A percentile compares a stretch with the other conserved stretches of the same genome.
Evolutionary conservation across 2,329 filamentous ascomycete species (phyloP).

Genomic region (Aspergillus sp.): DNA sequence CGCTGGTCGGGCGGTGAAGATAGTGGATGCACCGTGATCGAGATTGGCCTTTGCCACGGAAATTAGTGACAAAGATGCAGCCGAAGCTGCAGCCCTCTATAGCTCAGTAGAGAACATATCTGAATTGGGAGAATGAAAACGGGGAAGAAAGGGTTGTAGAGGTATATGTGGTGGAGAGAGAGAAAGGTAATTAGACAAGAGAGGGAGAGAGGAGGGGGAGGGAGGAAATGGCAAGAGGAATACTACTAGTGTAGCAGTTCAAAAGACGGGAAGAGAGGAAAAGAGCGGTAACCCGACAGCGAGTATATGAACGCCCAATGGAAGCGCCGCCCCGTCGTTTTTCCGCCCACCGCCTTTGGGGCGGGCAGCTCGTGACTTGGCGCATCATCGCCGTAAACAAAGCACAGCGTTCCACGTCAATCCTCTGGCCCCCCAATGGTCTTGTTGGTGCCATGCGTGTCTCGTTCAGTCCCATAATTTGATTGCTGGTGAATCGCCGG

Average conservation of each 20-base stretch:
- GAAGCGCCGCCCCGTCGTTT: slow-evolving; percentile 20
- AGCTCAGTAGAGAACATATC: slow-evolving; percentile 33
- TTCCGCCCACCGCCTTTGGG: slow-evolving; percentile 26
- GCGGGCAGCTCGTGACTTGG: slow-evolving; percentile 1
- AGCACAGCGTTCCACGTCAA: slow-evolving; percentile 33
- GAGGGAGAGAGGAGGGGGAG: background rate
- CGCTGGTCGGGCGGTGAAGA: slow-evolving; percentile 34
- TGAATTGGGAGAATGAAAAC: slow-evolving; percentile 11
- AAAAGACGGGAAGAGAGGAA: slow-evolving; percentile 2
- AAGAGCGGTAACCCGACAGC: slow-evolving; percentile 21
- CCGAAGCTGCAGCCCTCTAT: slow-evolving; percentile 48
- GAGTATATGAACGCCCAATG: slow-evolving; percentile 2
- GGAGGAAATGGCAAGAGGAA: background rate
- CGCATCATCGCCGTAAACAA: slow-evolving; percentile 36
- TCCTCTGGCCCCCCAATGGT: slow-evolving; percentile 19
- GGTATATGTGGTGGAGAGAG: background rate
- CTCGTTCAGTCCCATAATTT: slow-evolving; percentile 16
- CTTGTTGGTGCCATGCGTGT: slow-evolving; percentile 21
- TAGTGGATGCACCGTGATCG: slow-evolving; percentile 24
- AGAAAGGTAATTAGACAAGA: background rate
- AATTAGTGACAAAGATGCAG: slow-evolving; percentile 42
- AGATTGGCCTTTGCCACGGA: slow-evolving; percentile 32
- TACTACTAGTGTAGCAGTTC: background rate
- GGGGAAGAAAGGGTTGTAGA: slow-evolving; percentile 10
- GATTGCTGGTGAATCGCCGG: background rate